Evolutionary conservation across 129 eudicot species (phyloP).

Genomic region (Silybum marianum): DNA sequence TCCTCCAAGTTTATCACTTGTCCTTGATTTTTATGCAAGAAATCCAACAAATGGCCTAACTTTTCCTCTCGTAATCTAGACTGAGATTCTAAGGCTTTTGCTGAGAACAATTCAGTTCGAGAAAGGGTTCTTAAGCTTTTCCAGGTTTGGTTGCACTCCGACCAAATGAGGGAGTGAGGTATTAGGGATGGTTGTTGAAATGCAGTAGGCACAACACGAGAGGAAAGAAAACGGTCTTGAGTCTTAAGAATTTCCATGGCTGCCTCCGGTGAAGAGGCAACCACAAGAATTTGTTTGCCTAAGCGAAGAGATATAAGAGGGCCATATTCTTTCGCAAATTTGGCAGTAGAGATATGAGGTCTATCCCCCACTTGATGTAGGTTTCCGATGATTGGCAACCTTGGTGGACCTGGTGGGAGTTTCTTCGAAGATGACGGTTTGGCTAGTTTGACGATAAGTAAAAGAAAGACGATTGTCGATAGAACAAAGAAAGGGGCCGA

Average conservation of each 20-base stretch:
- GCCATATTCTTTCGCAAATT: slow-evolving; percentile 18
- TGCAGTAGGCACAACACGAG: neutral
- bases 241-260: slow-evolving; percentile 30
- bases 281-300: slow-evolving; percentile 24
- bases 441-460: neutral
- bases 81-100: slow-evolving; percentile 29
- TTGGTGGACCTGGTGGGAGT: neutral
- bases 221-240: slow-evolving; percentile 23
- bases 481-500: neutral
- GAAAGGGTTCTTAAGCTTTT: neutral
- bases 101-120: slow-evolving; percentile 22
- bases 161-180: neutral
- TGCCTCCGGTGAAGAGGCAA: neutral
- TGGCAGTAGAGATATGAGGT: slow-evolving; percentile 8
- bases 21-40: slow-evolving; percentile 19
- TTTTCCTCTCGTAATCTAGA: slow-evolving; percentile 16
- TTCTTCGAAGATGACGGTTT: neutral
- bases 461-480: neutral
- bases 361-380: neutral
- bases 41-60: slow-evolving; percentile 19
- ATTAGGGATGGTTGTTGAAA: neutral
- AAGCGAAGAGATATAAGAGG: slow-evolving; percentile 21
- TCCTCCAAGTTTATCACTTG: slow-evolving; percentile 20
- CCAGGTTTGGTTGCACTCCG: neutral
- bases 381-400: neutral